Percentiles rank a stretch among this genome's conserved stretches.
Conservation (phyloP, 2,329 filamentous ascomycete species). For the Ascocoryne sarcoides region DNA sequence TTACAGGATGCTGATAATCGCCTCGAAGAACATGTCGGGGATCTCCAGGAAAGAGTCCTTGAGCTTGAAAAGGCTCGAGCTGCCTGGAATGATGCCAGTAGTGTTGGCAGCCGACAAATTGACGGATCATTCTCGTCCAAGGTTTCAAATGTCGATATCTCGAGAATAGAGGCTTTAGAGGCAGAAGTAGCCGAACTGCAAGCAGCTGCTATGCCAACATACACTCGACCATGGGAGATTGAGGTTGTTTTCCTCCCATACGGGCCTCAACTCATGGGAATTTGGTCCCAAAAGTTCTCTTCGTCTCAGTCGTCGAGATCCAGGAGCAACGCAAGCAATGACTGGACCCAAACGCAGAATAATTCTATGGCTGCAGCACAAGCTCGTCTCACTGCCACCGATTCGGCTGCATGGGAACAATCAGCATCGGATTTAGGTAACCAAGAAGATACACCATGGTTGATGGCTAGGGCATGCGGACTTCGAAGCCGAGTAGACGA, state of each 20-base stretch:
- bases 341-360: conserved; percentile 35
- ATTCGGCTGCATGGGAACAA: conserved; percentile 23
- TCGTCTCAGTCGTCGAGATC: conserved; percentile 29
- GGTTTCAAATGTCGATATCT: conserved; percentile 33
- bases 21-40: conserved; percentile 57
- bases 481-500: conserved; percentile 55
- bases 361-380: conserved; percentile 21
- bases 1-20: conserved; percentile 60
- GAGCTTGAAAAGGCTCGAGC: conserved; percentile 47
- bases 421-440: conserved; percentile 12
- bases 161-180: conserved; percentile 39
- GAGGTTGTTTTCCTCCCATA: conserved; percentile 73
- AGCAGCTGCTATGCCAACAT: conserved; percentile 43
- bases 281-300: conserved; percentile 32
- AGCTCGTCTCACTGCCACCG: conserved; percentile 18
- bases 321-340: conserved; percentile 35
- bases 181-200: conserved; percentile 27
- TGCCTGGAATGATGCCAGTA: conserved; percentile 33
- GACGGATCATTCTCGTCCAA: conserved; percentile 25
- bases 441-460: conserved; percentile 20
- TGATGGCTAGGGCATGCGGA: conserved; percentile 60
- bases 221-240: conserved; percentile 58
- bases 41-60: conserved; percentile 56
- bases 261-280: conserved; percentile 41
- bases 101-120: conserved; percentile 15